Evolutionary conservation across 2,329 filamentous ascomycete species (phyloP), one percentile per base, ranked within the genome.

Genomic region (Ceratocystis diversiconidia): DNA sequence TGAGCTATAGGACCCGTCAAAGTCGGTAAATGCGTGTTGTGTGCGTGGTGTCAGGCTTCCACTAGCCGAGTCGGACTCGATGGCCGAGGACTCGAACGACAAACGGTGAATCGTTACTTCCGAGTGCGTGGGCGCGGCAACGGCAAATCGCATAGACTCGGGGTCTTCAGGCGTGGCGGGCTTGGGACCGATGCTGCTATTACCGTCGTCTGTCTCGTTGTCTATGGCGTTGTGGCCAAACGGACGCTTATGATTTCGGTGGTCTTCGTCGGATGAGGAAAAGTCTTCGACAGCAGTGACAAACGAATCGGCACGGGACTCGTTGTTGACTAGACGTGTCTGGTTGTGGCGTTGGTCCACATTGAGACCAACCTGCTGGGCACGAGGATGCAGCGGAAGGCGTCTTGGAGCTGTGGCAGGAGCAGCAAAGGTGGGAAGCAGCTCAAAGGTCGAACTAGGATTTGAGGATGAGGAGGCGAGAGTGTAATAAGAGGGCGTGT

Each of bases 231-330:
- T 28, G 6, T 62, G 25, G 65, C 50, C 44, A 48, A 61, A 63
- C 52, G 25, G 52, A 8, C 44, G 43, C 36, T 41, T 41, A 19
- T 63, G 65, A 44, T 50, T 19, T 7, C 41, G 48, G n/a, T 32
- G 57, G 15, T 67, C 66, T n/a, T 67, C 66, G 30, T 67, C 66
- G 6, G 66, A 67, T 10, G 62, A 64, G 15, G 66, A 67, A 62
- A 67, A 65, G 59, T 67, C 66, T 36, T 67, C 66, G 46, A 60
- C 66, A n/a, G 66, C 66, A n/a, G 66, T 67, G 7, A 67, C 66
- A 62, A 67, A 67, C 10, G 66, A 67, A 25, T 67, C 66, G 6
- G 66, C 66, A 32, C 66, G 62, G 19, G 62, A 65, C 46, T 67
- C 66, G 59, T 62, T 67, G 30, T 65, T 62, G 22, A 30, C 41